Conservation (phyloP, 768 basidiomycete species). For the Baorangia bicolor region DNA sequence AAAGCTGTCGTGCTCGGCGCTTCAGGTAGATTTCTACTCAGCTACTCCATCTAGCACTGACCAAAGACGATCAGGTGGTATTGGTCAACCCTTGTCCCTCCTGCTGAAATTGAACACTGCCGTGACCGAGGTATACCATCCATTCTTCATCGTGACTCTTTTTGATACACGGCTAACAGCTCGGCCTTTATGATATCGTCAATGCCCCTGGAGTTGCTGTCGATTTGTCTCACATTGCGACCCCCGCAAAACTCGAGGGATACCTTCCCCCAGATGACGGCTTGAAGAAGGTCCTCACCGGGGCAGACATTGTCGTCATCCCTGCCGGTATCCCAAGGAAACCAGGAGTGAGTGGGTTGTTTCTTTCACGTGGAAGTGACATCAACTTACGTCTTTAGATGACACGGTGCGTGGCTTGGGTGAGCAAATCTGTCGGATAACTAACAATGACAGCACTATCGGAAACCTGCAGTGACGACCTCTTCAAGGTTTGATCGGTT, state of each 20-base stretch:
- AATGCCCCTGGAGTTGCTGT: conserved; percentile 96
- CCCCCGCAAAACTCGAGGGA: conserved; percentile 82
- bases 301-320: conserved; percentile 90
- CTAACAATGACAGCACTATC: conserved; percentile 5
- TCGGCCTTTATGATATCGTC: conserved; percentile 93
- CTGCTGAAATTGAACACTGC: conserved; percentile 84
- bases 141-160: background rate
- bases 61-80: conserved; percentile 64
- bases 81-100: conserved; percentile 94
- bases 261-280: conserved; percentile 78
- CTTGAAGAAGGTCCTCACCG: conserved; percentile 76
- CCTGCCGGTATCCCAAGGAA: conserved; percentile 97
- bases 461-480: conserved; percentile 67
- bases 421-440: background rate
- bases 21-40: conserved; percentile 55
- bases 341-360: conserved; percentile 65
- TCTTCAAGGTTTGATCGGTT: conserved; percentile 74
- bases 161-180: conserved; percentile 40
- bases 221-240: conserved; percentile 92
- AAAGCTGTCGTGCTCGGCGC: conserved; percentile 97
- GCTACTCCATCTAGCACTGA: conserved; percentile 1
- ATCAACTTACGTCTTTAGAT: conserved; percentile 36
- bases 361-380: background rate
- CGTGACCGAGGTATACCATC: conserved; percentile 63
- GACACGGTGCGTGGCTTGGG: conserved; percentile 42